A percentile compares a stretch with the other conserved stretches of the same genome.
phyloP scores from a whole-genome alignment of 371 early-diverging fungal species.

The Mucor lusitanicus region DNA sequence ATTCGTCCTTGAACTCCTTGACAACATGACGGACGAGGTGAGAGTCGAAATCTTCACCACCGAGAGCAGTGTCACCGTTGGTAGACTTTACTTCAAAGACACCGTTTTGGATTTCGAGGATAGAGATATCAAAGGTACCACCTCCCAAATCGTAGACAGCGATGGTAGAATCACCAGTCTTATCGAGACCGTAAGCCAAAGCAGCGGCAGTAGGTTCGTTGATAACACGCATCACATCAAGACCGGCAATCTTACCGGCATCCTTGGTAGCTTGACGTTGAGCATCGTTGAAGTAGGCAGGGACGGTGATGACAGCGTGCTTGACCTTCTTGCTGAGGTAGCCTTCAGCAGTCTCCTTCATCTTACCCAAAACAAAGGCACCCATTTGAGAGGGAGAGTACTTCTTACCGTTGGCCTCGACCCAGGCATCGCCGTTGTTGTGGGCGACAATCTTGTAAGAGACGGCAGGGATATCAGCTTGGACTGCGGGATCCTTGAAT shows the following conservation, averaged over 20 bases:
- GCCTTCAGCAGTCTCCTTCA: conserved; percentile 93
- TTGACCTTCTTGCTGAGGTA: conserved; percentile 85
- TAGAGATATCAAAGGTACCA: conserved; percentile 99
- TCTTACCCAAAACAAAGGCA: conserved; percentile 91
- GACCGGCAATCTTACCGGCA: conserved; percentile 92
- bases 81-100: conserved; percentile 99
- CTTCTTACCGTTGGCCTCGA: conserved; percentile 88
- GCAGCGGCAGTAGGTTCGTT: conserved; percentile 98
- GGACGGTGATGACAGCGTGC: conserved; percentile 91
- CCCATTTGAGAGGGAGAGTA: conserved; percentile 97
- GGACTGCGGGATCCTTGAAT: conserved; percentile 85
- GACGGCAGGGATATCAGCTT: conserved; percentile 82
- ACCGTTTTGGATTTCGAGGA: conserved; percentile 96
- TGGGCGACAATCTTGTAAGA: conserved; percentile 92
- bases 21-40: conserved; percentile 81
- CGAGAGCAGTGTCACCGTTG: conserved; percentile 96
- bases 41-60: conserved; percentile 99
- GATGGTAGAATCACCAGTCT: conserved; percentile 87
- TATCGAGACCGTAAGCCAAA: conserved; percentile 97
- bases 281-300: conserved; percentile 80
- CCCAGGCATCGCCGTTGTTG: conserved; percentile 98
- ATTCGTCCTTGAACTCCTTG: conserved; percentile 86
- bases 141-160: conserved; percentile 99
- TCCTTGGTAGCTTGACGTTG: conserved; percentile 98
- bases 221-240: conserved; percentile 92